These are phyloP conservation scores for Colletotrichum godetiae DNA, from an alignment of 2,329 filamentous ascomycete genomes.

Conservation along the genomic window DNA sequence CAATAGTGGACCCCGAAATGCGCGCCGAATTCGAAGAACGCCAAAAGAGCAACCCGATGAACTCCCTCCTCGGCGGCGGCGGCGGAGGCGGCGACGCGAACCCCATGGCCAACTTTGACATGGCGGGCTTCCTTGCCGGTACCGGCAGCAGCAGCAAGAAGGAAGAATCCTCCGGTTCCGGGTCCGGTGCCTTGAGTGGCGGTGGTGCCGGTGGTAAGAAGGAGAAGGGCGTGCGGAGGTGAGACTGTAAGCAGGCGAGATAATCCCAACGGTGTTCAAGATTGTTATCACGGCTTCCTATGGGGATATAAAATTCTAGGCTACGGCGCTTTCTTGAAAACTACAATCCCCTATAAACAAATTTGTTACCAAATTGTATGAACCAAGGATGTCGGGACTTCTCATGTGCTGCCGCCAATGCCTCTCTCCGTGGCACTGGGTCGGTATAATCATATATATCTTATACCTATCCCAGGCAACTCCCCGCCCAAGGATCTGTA, in stretches of 20 bases:
- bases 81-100: constrained; percentile 43
- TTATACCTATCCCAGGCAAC: too few relatives aligned
- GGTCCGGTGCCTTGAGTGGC: constrained; percentile 38
- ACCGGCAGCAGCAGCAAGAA: constrained; percentile 47
- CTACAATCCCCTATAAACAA: too few relatives aligned
- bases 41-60: constrained; percentile 80
- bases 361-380: too few relatives aligned
- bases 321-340: not conserved
- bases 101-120: constrained; percentile 67
- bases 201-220: constrained; percentile 45
- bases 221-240: constrained; percentile 55
- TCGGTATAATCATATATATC: too few relatives aligned
- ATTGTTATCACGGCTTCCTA: not conserved
- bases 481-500: too few relatives aligned
- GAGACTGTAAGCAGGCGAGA: not conserved
- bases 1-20: constrained; percentile 93
- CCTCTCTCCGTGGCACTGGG: too few relatives aligned
- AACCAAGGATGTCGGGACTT: too few relatives aligned
- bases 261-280: not conserved
- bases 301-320: not conserved
- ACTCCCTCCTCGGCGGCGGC: constrained; percentile 60
- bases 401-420: too few relatives aligned
- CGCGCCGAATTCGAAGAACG: constrained; percentile 92
- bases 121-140: constrained; percentile 73
- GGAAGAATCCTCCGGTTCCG: constrained; percentile 50